Evolutionary conservation across 306 rosid genomes (phyloP), one percentile per base, ranked within the genome.

Genomic region (Pterocarpus macrocarpus): DNA sequence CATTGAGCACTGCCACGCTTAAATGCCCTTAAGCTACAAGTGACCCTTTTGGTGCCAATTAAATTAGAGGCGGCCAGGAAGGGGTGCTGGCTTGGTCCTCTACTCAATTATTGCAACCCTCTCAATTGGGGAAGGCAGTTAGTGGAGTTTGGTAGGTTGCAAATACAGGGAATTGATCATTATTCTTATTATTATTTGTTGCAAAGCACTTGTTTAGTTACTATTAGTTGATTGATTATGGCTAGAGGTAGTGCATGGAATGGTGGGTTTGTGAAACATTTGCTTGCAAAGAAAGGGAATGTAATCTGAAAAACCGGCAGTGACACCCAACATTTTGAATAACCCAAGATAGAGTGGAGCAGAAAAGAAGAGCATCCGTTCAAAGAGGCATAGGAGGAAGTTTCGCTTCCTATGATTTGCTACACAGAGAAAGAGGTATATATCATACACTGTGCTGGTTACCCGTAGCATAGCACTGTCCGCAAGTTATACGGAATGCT

Each of bases 261-360:
- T 28, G 30, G 32, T 44, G 15, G 38, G 22, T 41, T 78, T 22
- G 13, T 12, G 59, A 67, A 79, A 49, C 77, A 66, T 58, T 73
- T 79, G 65, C 77, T 66, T 73, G 72, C 10, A 47, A 50, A 56
- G 63, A 28, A 78, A 78, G 76, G 64, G 28, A 76, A 9, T 77
- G 1, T 47, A 55, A 57, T 83, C 65, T 77, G 56, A 35, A 69
- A 32, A 70, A 64, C 30, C 1, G 7, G 58, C 3, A 2, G 38
- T 8, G 52, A 68, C 58, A 13, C 53, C 50, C 77, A 58, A 66
- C 70, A 34, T 75, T 56, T 75, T 56, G 13, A 14, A 69, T 50
- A 59, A 11, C 12, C 58, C 62, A 63, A 76, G 33, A 62, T n/a
- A n/a, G 32, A 30, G 28, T 45, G 5, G 1, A 35, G 28, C 14